Conservation (phyloP, 495 filamentous ascomycete species). For the Lophiostoma macrostomum region DNA sequence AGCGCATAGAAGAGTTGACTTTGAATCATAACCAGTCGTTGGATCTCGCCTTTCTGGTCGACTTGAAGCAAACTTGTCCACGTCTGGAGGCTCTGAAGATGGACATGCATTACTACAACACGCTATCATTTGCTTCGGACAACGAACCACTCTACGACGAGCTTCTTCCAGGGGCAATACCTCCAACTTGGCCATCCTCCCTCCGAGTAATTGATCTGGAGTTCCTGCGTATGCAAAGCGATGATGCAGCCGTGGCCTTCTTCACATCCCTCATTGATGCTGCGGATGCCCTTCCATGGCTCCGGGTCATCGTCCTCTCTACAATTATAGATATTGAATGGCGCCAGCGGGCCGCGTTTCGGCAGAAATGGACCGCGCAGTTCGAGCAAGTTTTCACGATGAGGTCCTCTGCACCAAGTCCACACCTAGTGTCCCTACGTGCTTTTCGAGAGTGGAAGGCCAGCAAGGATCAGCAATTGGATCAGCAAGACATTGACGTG, state of each 20-base stretch:
- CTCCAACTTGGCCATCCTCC: slow-evolving; percentile 70
- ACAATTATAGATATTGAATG: slow-evolving; percentile 70
- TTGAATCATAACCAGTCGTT: slow-evolving; percentile 75
- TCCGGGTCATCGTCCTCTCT: slow-evolving; percentile 66
- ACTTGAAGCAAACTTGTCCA: slow-evolving; percentile 61
- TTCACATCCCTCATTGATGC: slow-evolving; percentile 71
- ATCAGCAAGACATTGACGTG: slow-evolving; percentile 19
- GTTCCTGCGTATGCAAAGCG: slow-evolving; percentile 69
- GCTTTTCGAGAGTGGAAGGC: slow-evolving; percentile 36
- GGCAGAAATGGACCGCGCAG: slow-evolving; percentile 66
- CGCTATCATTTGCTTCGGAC: slow-evolving; percentile 54
- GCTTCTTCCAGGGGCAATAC: slow-evolving; percentile 56
- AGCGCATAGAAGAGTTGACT: slow-evolving; percentile 58
- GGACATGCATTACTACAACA: slow-evolving; percentile 67
- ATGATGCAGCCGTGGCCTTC: slow-evolving; percentile 63
- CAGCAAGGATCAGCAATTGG: background rate
- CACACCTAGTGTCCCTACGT: slow-evolving; percentile 37
- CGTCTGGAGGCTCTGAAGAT: slow-evolving; percentile 65
- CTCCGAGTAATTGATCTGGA: slow-evolving; percentile 68
- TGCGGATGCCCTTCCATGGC: slow-evolving; percentile 57
- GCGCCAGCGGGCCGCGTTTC: slow-evolving; percentile 71
- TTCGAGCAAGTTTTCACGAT: slow-evolving; percentile 65
- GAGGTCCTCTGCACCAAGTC: slow-evolving; percentile 49
- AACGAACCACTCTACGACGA: slow-evolving; percentile 66
- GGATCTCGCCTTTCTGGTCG: slow-evolving; percentile 65